Evolutionary conservation across 805 yeast species (phyloP), one percentile per base, ranked within the genome.

Genomic region (Pichia cephalocereana): DNA sequence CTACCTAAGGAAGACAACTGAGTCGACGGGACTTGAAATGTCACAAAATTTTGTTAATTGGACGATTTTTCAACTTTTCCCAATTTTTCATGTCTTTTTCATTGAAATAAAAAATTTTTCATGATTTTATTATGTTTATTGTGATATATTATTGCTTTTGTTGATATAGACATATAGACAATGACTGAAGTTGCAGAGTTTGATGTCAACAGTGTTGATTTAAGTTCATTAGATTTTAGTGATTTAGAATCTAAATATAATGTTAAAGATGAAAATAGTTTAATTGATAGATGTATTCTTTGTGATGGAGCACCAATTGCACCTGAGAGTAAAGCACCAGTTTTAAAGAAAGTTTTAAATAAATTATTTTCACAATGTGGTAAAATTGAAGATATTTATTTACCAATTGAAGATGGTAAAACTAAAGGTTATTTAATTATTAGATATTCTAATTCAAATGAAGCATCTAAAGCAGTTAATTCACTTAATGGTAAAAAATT

Each of bases 251-350:
- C 75, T 49, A 73, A 86, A 67, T 88, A 76, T 66, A 67, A 77
- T 26, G 80, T 84, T 44, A 60, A 64, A 45, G 79, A 76, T 46
- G 79, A 77, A 46, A 69, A 74, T 49, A 77, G 80, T 45, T 74
- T 86, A 49, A 34, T 48, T 30, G 96, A 86, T 60, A 78, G 78
- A 60, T 89, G 79, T 62, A 80, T 91, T 49, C 86, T 91, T 31
- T 84, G 88, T 45, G 97, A 89, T 64, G 99, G 99, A 43, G 90
- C 96, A 11, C 99, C 99, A 56, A 74, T 88, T 52, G 96, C 96
- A 27, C 96, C 97, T 50, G 95, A 83, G 63, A 66, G 87, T 46
- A 93, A 93, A 69, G 86, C 82, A 45, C 86, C 88, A 48, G 80
- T 86, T 50, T 76, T 93, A 63, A 77, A 82, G 57, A 90, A 87